These are phyloP conservation scores for Trifolium dubium DNA, from an alignment of 306 rosid genomes.

Conservation along the genomic window DNA sequence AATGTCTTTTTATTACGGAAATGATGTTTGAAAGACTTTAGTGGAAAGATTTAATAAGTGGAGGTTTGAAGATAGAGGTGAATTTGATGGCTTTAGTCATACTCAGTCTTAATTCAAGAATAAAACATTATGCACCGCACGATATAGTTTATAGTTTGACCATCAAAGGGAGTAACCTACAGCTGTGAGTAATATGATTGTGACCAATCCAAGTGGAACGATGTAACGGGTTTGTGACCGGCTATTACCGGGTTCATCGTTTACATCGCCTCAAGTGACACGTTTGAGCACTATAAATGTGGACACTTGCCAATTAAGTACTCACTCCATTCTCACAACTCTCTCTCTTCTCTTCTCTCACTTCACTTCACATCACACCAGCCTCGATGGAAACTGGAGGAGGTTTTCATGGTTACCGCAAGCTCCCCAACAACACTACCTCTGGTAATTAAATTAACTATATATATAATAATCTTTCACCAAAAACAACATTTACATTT, in stretches of 20 bases:
- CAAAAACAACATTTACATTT: neutral
- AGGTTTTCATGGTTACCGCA: slow-evolving; percentile 80
- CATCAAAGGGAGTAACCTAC: slow-evolving; percentile 38
- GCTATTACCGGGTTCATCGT: slow-evolving; percentile 50
- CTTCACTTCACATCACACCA: neutral
- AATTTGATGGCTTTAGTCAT: no score
- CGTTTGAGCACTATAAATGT: slow-evolving; percentile 49
- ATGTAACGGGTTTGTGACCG: slow-evolving; percentile 33
- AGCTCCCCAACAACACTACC: slow-evolving; percentile 49
- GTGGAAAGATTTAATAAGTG: no score
- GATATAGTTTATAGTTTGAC: no score
- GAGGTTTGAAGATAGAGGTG: no score
- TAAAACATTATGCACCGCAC: neutral
- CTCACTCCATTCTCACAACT: slow-evolving; percentile 13
- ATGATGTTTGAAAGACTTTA: no score
- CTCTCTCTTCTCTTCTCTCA: neutral
- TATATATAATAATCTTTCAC: neutral
- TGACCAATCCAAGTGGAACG: neutral
- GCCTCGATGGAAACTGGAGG: slow-evolving; percentile 60
- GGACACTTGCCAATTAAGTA: slow-evolving; percentile 55
- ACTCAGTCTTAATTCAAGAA: no score
- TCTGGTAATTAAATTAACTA: slow-evolving; percentile 39
- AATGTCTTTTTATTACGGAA: no score
- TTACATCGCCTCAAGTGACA: slow-evolving; percentile 50
- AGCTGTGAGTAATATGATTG: slow-evolving; percentile 34